Evolutionary conservation across 208 protist species (phyloP).

Genomic region (Acanthamoeba lenticulata): DNA sequence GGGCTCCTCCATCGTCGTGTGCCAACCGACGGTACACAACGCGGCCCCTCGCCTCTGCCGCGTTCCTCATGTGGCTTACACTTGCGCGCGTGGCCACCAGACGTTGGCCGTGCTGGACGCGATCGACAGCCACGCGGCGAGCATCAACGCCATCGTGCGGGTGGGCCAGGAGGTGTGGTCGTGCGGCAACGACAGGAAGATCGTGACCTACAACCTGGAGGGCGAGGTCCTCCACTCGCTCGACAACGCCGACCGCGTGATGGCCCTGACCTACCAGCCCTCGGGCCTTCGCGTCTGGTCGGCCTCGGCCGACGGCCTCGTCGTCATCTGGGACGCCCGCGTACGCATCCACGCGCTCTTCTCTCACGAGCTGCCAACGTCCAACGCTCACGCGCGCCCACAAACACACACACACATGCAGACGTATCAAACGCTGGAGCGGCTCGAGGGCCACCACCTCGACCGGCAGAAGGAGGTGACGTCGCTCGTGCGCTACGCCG

Average conservation of each 20-base stretch:
- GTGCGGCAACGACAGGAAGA: slow-evolving; percentile 32
- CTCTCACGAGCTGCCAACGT: background rate
- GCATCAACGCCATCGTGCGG: slow-evolving; percentile 7
- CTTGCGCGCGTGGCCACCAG: background rate
- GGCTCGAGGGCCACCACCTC: background rate
- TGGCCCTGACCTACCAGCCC: background rate
- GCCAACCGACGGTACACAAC: slow-evolving; percentile 20
- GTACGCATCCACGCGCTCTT: background rate
- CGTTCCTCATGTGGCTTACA: background rate
- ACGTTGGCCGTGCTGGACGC: background rate
- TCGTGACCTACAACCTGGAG: slow-evolving; percentile 9
- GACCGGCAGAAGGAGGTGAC: background rate
- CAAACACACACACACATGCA: background rate
- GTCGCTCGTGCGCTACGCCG: background rate
- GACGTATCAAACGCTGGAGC: slow-evolving; percentile 7
- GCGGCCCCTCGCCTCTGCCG: background rate
- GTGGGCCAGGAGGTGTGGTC: slow-evolving; percentile 65
- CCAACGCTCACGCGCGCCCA: no score
- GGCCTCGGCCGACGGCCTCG: background rate
- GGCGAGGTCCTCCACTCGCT: background rate
- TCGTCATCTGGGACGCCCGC: background rate
- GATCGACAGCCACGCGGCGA: background rate
- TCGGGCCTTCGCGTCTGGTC: slow-evolving; percentile 19
- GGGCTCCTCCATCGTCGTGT: slow-evolving; percentile 4
- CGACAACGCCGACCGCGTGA: background rate